Evolutionary conservation across 2,329 filamentous ascomycete genomes (phyloP).

Genomic region (Nemania abortiva): DNA sequence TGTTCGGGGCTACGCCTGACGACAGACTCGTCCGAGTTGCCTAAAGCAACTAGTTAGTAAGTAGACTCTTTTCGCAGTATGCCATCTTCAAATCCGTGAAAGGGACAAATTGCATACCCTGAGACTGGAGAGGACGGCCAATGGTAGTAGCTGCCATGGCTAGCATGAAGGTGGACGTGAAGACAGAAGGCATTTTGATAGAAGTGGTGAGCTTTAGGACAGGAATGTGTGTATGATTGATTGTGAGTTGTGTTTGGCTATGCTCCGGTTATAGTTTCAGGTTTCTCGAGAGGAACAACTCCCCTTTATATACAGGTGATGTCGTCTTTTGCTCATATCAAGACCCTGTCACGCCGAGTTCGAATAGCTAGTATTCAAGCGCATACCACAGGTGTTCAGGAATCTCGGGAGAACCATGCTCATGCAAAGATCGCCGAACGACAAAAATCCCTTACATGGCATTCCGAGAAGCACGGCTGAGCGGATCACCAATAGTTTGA

Average conservation of each 20-base stretch:
- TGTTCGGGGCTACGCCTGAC: neutral
- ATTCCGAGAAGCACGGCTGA: neutral
- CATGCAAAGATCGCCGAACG: neutral
- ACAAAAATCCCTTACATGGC: neutral
- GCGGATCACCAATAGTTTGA: neutral
- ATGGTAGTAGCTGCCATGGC: constrained; percentile 13
- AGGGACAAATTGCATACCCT: neutral
- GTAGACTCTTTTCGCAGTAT: neutral
- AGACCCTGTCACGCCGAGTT: neutral
- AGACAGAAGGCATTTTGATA: constrained; percentile 14
- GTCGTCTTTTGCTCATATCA: neutral
- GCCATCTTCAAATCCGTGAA: neutral
- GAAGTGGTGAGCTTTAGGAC: neutral
- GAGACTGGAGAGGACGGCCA: constrained; percentile 14
- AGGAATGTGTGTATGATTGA: neutral
- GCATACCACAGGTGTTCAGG: neutral
- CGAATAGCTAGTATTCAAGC: neutral
- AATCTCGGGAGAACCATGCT: neutral
- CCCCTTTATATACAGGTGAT: neutral
- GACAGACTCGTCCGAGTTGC: neutral
- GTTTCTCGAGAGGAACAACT: neutral
- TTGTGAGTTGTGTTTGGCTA: constrained; percentile 1
- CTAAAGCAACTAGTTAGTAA: neutral
- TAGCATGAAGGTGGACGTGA: constrained; percentile 6
- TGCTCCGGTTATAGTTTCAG: neutral